Evolutionary conservation across 2,329 filamentous ascomycete species (phyloP), one percentile per base, ranked within the genome.

Genomic region (Fusarium sp.): DNA sequence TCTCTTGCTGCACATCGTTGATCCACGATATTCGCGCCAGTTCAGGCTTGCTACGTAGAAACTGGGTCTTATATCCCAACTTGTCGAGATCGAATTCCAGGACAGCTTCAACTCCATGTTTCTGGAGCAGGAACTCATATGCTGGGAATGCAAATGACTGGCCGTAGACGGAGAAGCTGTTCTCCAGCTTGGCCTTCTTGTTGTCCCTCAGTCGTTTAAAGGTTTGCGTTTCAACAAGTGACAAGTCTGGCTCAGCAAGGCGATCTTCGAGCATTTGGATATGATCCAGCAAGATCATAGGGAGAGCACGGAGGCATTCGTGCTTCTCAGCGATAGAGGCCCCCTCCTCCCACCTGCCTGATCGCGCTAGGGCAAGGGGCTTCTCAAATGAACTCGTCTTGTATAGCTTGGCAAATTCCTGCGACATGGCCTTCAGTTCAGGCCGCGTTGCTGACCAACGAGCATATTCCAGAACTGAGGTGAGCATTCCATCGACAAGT

Each of bases 11-110:
- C 13, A 98, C 88, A 79, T 98, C 95, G 79, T 99, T 97, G 83
- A 99, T 97, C 96, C 96, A 99, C 54, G 92, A 91, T 48, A 99
- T 87, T 76, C 94, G 94, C 33, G 92, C 91, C 70, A 94, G 90
- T 70, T 91, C 87, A 0, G 91, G 88, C 71, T 91, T 89, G 61
- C 89, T 91, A 45, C 93, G 90, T 53, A 99, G 86, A 77, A 95
- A 99, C 57, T 87, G 86, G 2, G 94, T 97, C 61, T 97, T 88
- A 77, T 91, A 92, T n/a, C 84, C 84, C 56, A 89, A 83, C 73
- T 91, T 90, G 77, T 95, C 92, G 62, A 90, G 84, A 31, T 91
- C 86, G 66, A 93, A 93, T 75, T 91, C 88, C 59, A 99, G 86
- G 33, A 98, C 86, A 4, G 88, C 86, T 73, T 90, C 86, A 47